Base-by-base conservation (phyloP, 495 filamentous ascomycete genomes). In the Aspergillus bridgeri region DNA sequence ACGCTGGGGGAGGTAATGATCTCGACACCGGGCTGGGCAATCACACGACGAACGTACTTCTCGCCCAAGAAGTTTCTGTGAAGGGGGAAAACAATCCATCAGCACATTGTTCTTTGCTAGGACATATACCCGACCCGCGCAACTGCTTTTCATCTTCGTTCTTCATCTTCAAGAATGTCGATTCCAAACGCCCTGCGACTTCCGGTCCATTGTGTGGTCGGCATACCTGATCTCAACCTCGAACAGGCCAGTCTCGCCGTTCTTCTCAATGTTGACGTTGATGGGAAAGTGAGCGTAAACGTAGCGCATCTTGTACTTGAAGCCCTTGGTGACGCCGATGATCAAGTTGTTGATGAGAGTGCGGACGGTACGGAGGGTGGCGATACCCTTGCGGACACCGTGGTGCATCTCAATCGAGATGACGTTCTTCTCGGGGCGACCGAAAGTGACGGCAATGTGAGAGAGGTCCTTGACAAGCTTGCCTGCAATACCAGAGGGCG, bases 261-360 rank as follows among this genome's bases (percentile, higher is more conserved):
- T 94, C 88, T 95, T 92, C 60, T 98, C 91, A 64, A 98, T 79
- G 83, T 98, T 98, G 76, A 98, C 94, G 84, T 98, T 98, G 90
- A 98, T 98, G 75, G 94, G 94, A 75, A 98, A 98, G 86, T 98
- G 94, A 68, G 94, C 94, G 77, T 98, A 98, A 80, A 98, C 94
- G 80, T 98, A 98, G 65, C 94, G 90, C 94, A 98, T 98, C 89
- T 98, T 98, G 89, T 98, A 98, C 82, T 93, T 93, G 89, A 89
- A 98, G 60, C 94, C 94, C 81, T 89, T 92, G 72, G 95, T 98
- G 60, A 98, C 94, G 77, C 94, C 94, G 72, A 91, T 88, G 79
- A 98, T 89, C 76, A 98, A 68, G 87, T 98, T 98, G 85, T 94
- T 89, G 83, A 98, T 96, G 76, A 98, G 69, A 56, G 92, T 91